Evolutionary conservation across 2,329 filamentous ascomycete genomes (phyloP).

Genomic region (Proliferodiscus dingleyae): DNA sequence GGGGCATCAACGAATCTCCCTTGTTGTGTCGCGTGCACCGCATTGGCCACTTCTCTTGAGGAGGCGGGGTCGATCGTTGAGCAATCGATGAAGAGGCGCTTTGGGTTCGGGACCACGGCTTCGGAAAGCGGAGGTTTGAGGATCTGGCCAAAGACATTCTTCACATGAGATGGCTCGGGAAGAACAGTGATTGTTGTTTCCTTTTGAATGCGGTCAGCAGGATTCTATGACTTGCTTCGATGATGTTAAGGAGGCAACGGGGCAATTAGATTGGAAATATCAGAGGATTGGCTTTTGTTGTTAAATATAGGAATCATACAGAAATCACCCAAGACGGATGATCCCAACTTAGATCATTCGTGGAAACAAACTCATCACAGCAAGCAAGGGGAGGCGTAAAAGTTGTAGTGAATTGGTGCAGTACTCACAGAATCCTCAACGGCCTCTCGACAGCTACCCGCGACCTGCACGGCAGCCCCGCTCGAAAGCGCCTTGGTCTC

Average conservation of each 20-base stretch:
- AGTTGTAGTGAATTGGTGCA: conserved; percentile 2
- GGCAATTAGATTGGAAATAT: conserved; percentile 30
- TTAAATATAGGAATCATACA: conserved; percentile 54
- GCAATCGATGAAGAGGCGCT: conserved; percentile 87
- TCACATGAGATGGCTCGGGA: conserved; percentile 84
- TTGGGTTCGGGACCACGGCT: conserved; percentile 42
- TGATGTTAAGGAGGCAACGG: conserved; percentile 9
- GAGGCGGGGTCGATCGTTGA: conserved; percentile 93
- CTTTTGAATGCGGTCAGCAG: conserved; percentile 41
- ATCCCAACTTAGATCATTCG: conserved; percentile 71
- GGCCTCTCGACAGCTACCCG: conserved; percentile 53
- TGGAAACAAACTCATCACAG: conserved; percentile 50
- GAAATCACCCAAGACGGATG: conserved; percentile 46
- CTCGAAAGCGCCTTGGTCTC: conserved; percentile 34
- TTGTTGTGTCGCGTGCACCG: conserved; percentile 60
- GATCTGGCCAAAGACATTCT: conserved; percentile 74
- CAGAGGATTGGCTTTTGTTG: conserved; percentile 74
- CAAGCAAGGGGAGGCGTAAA: conserved; percentile 5
- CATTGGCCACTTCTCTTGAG: conserved; percentile 70
- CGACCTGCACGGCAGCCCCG: conserved; percentile 49
- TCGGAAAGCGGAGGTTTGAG: conserved; percentile 53
- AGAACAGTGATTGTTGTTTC: conserved; percentile 84
- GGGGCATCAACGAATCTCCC: conserved; percentile 88
- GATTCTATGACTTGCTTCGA: not conserved
- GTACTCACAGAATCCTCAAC: conserved; percentile 61